phyloP scores from a whole-genome alignment of 257 asterid genomes.

The Apocynum venetum region DNA sequence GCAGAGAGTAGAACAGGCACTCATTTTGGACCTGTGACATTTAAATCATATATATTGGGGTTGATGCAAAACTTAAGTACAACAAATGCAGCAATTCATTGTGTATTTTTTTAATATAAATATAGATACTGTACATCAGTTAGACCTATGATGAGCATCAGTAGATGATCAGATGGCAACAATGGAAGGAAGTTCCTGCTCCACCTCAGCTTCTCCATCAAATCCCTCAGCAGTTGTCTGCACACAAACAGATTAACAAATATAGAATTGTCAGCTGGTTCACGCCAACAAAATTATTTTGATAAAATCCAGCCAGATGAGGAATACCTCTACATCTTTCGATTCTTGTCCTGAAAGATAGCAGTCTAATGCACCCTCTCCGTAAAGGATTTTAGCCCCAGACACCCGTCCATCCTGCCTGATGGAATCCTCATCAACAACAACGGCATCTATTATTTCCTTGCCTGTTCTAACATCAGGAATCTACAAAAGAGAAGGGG shows the following conservation, averaged over 20 bases:
- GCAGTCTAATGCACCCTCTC: conserved; percentile 64
- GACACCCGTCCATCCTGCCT: conserved; percentile 45
- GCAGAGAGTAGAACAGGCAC: neutral
- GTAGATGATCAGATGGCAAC: conserved; percentile 58
- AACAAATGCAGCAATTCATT: conserved; percentile 35
- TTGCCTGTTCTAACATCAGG: conserved; percentile 89
- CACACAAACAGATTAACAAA: neutral
- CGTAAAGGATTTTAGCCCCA: conserved; percentile 86
- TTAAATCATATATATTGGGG: neutral
- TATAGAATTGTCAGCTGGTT: neutral
- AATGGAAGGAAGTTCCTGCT: conserved; percentile 88
- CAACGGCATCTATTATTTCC: conserved; percentile 76
- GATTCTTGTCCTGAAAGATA: conserved; percentile 47
- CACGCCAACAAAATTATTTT: neutral
- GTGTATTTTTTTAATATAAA: conserved; percentile 22
- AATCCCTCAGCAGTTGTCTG: conserved; percentile 51
- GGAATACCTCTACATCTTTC: conserved; percentile 56
- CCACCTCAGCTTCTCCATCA: conserved; percentile 76
- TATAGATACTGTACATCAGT: conserved; percentile 45
- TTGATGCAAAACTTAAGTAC: conserved; percentile 19
- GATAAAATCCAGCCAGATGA: neutral
- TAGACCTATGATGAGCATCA: conserved; percentile 20
- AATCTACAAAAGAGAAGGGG: conserved; percentile 43
- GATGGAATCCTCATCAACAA: conserved; percentile 73
- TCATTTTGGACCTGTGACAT: neutral